Conservation (phyloP, 345 rosid genomes). For the Arabis hirsuta region DNA sequence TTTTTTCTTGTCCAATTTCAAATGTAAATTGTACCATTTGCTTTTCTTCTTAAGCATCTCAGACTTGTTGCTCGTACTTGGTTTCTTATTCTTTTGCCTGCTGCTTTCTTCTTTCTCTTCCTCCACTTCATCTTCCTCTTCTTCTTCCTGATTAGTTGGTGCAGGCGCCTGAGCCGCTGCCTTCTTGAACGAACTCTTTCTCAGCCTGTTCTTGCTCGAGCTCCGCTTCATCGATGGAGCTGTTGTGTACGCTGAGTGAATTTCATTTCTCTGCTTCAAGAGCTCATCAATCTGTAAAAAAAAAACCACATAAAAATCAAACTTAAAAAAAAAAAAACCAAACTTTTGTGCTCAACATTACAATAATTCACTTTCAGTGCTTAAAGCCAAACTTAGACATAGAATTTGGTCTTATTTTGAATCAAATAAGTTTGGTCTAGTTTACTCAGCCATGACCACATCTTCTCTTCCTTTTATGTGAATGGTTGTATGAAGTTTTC, state of each 20-base stretch:
- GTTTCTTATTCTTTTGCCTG: constrained; percentile 61
- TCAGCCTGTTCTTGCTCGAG: constrained; percentile 62
- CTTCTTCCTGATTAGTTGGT: constrained; percentile 38
- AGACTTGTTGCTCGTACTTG: constrained; percentile 54
- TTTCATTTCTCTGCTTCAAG: constrained; percentile 76
- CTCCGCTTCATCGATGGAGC: constrained; percentile 68
- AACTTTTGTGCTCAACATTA: neutral
- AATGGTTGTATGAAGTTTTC: neutral
- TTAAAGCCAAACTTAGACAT: constrained; percentile 5
- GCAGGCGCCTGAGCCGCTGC: constrained; percentile 36
- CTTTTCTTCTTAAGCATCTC: constrained; percentile 61
- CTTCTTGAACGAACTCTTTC: constrained; percentile 49
- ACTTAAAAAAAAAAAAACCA: constrained; percentile 2
- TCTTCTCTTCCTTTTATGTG: neutral
- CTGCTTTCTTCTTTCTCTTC: constrained; percentile 71
- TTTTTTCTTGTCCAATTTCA: constrained; percentile 91
- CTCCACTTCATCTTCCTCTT: constrained; percentile 33
- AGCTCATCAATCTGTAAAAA: constrained; percentile 84
- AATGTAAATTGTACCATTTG: constrained; percentile 84
- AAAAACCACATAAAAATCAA: neutral
- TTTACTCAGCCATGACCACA: constrained; percentile 14
- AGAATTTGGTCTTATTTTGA: neutral
- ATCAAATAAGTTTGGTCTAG: too few relatives aligned
- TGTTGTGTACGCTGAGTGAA: constrained; percentile 78
- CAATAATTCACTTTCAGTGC: neutral